These are phyloP conservation scores for Scleroderma bovista DNA, from an alignment of 768 basidiomycete genomes.

Conservation along the genomic window DNA sequence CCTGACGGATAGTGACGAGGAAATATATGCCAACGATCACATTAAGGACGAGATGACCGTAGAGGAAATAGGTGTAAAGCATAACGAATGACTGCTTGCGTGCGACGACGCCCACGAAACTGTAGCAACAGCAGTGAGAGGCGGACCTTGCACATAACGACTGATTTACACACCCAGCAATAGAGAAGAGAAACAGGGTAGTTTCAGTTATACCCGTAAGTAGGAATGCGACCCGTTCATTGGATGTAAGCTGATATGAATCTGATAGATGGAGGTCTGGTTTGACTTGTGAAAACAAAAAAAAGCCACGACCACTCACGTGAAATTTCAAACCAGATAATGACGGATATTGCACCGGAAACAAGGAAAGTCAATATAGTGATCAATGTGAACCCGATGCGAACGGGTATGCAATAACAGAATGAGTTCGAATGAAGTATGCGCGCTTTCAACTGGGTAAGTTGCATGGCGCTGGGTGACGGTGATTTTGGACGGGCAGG, in stretches of 20 bases:
- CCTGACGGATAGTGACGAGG: constrained; percentile 43
- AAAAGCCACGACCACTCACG: constrained; percentile 36
- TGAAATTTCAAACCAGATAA: constrained; percentile 58
- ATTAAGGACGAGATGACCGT: constrained; percentile 53
- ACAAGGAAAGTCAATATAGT: constrained; percentile 49
- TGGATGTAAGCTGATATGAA: constrained; percentile 26
- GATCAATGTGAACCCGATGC: constrained; percentile 54
- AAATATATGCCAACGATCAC: constrained; percentile 47
- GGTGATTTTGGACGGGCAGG: no score
- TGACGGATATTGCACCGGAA: constrained; percentile 45
- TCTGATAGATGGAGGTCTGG: constrained; percentile 19
- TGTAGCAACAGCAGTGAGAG: constrained; percentile 17
- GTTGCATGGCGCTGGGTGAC: constrained; percentile 28
- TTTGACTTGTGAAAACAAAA: background rate
- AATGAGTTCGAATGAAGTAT: constrained; percentile 49
- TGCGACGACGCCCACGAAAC: constrained; percentile 58
- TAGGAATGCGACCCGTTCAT: constrained; percentile 38
- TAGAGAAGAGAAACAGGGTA: constrained; percentile 46
- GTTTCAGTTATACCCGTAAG: constrained; percentile 50
- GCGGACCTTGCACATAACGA: background rate
- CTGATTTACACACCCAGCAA: constrained; percentile 42
- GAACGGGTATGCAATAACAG: constrained; percentile 61
- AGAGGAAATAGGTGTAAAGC: constrained; percentile 51
- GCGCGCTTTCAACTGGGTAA: constrained; percentile 38
- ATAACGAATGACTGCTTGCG: constrained; percentile 57